A percentile compares a stretch with the other conserved stretches of the same genome.
These are phyloP conservation scores for Eucalyptus albens DNA, from an alignment of 345 rosid genomes.

Conservation along the genomic window DNA sequence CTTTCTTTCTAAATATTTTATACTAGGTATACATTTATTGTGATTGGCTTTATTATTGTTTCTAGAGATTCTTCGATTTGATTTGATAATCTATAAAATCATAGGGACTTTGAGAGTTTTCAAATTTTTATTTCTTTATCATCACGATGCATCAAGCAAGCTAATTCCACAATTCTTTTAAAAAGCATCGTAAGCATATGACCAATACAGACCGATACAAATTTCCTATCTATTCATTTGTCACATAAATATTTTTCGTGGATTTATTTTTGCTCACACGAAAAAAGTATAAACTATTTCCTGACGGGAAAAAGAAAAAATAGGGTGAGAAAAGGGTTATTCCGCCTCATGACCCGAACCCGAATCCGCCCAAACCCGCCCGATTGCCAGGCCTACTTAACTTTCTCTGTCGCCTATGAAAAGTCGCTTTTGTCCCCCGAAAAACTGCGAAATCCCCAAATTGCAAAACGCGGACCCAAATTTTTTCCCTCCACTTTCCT, in stretches of 20 bases:
- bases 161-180: not conserved
- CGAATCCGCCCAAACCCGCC: not conserved
- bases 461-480: not conserved
- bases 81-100: not conserved
- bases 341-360: not conserved
- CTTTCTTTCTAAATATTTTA: not conserved
- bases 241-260: not conserved
- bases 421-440: not conserved
- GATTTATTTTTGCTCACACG: not conserved
- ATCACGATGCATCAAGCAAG: not conserved
- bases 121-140: not conserved
- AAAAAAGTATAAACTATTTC: not conserved
- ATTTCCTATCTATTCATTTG: not conserved
- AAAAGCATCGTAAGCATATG: not conserved
- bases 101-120: not conserved
- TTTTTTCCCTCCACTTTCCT: not conserved
- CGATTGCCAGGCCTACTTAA: not conserved
- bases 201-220: not conserved
- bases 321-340: not conserved
- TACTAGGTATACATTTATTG: not conserved
- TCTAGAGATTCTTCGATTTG: not conserved
- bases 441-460: not conserved
- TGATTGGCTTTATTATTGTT: not conserved
- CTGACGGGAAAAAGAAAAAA: not conserved
- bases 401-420: not conserved